Conservation (phyloP, 306 rosid genomes). For the Dalbergia oliveri region DNA sequence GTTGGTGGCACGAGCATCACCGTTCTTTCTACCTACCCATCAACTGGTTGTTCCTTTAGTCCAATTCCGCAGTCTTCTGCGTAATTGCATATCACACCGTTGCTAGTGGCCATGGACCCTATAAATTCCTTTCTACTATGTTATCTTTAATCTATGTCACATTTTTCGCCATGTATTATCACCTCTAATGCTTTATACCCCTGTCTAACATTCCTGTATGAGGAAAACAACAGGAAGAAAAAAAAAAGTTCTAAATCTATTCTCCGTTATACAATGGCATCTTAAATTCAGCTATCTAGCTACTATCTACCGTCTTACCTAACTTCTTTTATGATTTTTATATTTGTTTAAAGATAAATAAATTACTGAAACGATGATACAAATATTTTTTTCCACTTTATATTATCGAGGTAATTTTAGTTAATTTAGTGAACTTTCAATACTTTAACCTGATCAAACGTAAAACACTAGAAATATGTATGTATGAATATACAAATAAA, state of each 20-base stretch:
- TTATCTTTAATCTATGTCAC: not conserved
- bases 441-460: too few relatives aligned
- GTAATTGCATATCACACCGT: not conserved
- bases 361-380: not conserved
- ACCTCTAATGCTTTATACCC: not conserved
- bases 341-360: not conserved
- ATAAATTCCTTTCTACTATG: too few relatives aligned
- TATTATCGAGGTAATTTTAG: too few relatives aligned
- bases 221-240: not conserved
- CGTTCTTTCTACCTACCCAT: conserved; percentile 49
- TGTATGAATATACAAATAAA: too few relatives aligned
- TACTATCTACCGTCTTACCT: not conserved
- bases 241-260: not conserved
- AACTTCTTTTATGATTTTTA: not conserved
- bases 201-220: not conserved
- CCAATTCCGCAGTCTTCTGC: not conserved
- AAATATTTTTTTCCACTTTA: too few relatives aligned
- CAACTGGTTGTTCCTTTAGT: not conserved
- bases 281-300: not conserved
- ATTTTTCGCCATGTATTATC: not conserved
- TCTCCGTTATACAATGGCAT: not conserved
- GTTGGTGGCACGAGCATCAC: conserved; percentile 59
- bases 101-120: not conserved
- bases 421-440: too few relatives aligned
- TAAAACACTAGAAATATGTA: too few relatives aligned